A percentile compares a stretch with the other conserved stretches of the same genome.
phyloP scores from a whole-genome alignment of 2,329 filamentous ascomycete species.

The Fusarium sp. region DNA sequence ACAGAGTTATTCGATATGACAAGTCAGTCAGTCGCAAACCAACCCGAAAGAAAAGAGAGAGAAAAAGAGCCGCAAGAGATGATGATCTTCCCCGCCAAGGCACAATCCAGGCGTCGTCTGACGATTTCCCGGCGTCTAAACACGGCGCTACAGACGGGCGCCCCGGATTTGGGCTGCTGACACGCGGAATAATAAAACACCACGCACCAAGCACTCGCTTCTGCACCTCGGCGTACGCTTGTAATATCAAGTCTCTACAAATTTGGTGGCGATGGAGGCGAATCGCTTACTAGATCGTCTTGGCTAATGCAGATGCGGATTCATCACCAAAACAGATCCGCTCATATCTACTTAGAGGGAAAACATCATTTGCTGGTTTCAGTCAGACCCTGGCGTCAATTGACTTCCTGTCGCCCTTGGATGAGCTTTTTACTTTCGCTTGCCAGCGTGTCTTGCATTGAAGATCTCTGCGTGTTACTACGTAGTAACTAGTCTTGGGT shows the following conservation, averaged over 20 bases:
- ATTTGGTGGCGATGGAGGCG: constrained; percentile 13
- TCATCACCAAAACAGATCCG: neutral
- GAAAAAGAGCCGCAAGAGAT: constrained; percentile 35
- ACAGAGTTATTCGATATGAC: neutral
- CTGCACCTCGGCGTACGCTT: constrained; percentile 6
- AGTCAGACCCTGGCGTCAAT: constrained; percentile 3
- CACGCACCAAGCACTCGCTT: neutral
- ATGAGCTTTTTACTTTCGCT: neutral
- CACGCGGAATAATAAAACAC: constrained; percentile 16
- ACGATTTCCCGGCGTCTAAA: constrained; percentile 31
- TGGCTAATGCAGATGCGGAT: constrained; percentile 2
- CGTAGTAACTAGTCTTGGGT: neutral
- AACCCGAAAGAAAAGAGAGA: constrained; percentile 12
- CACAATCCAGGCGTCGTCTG: constrained; percentile 39
- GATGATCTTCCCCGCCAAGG: constrained; percentile 28
- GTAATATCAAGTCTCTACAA: neutral
- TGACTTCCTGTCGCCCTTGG: constrained; percentile 3
- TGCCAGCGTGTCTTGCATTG: constrained; percentile 18
- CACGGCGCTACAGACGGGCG: constrained; percentile 10
- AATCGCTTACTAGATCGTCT: neutral
- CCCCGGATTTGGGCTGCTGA: constrained; percentile 33
- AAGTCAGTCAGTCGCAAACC: neutral
- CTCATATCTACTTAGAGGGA: neutral
- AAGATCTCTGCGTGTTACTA: constrained; percentile 9
- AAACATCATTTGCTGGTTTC: constrained; percentile 1